phyloP scores from a whole-genome alignment of 148 eudicot species.

The Cornus florida region DNA sequence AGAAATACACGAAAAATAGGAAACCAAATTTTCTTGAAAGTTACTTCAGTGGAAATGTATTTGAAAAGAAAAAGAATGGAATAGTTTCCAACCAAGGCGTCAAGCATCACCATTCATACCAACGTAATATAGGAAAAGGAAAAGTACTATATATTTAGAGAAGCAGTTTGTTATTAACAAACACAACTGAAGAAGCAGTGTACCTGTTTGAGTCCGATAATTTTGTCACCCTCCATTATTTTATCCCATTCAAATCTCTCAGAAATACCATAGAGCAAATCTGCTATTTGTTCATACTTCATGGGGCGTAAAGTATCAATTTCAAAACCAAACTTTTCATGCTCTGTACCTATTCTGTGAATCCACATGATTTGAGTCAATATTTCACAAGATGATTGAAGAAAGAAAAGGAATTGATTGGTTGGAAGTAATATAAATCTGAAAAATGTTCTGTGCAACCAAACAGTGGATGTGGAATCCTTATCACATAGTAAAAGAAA shows the following conservation, averaged over 20 bases:
- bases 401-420: background rate
- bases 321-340: slow-evolving; percentile 98
- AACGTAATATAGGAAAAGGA: background rate
- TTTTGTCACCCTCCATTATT: slow-evolving; percentile 91
- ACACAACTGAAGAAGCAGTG: background rate
- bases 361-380: slow-evolving; percentile 1
- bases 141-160: background rate
- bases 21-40: background rate
- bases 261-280: slow-evolving; percentile 83
- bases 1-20: background rate
- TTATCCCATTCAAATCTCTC: slow-evolving; percentile 99
- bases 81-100: background rate
- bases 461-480: background rate
- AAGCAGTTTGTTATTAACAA: background rate
- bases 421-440: background rate
- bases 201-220: slow-evolving; percentile 98
- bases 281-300: slow-evolving; percentile 88
- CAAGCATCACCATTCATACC: background rate
- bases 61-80: background rate
- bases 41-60: slow-evolving; percentile 1
- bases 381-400: background rate
- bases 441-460: background rate
- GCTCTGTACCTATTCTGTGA: slow-evolving; percentile 97
- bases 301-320: slow-evolving; percentile 72
- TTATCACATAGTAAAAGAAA: background rate